phyloP scores from a whole-genome alignment of 345 rosid genomes.

The Acer yangbiense region DNA sequence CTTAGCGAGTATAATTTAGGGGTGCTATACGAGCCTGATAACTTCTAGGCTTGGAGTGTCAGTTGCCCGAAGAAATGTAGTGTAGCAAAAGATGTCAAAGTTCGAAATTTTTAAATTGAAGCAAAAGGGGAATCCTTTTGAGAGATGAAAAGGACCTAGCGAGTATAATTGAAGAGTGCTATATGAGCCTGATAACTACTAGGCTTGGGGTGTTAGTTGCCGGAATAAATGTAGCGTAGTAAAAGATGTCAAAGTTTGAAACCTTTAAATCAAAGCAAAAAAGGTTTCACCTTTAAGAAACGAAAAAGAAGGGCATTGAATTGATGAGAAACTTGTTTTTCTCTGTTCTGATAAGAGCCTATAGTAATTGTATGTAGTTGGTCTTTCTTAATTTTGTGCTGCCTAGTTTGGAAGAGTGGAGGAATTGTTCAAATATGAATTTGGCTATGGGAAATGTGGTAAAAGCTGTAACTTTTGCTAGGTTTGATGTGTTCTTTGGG shows the following conservation, averaged over 20 bases:
- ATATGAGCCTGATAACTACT: not conserved
- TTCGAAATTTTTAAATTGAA: not conserved
- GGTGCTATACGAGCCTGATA: not conserved
- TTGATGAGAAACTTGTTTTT: not conserved
- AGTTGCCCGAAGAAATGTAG: not conserved
- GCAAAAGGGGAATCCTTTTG: not conserved
- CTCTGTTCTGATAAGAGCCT: not conserved
- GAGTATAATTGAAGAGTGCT: not conserved
- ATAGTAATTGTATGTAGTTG: not conserved
- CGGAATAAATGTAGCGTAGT: not conserved
- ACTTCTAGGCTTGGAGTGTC: not conserved
- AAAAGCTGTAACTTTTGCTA: not conserved
- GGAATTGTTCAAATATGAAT: not conserved
- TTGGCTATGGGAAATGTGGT: not conserved
- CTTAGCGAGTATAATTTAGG: not conserved
- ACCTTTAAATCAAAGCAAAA: not conserved
- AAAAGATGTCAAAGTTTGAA: not conserved
- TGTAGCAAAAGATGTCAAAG: not conserved
- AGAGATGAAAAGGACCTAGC: not conserved
- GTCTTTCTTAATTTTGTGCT: not conserved
- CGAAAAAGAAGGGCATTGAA: not conserved
- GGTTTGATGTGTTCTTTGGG: not conserved
- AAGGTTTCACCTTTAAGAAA: not conserved
- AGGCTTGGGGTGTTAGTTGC: not conserved
- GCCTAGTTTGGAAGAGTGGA: not conserved